Base-by-base conservation (phyloP, 495 filamentous ascomycete species). In the Amorphotheca resinae region DNA sequence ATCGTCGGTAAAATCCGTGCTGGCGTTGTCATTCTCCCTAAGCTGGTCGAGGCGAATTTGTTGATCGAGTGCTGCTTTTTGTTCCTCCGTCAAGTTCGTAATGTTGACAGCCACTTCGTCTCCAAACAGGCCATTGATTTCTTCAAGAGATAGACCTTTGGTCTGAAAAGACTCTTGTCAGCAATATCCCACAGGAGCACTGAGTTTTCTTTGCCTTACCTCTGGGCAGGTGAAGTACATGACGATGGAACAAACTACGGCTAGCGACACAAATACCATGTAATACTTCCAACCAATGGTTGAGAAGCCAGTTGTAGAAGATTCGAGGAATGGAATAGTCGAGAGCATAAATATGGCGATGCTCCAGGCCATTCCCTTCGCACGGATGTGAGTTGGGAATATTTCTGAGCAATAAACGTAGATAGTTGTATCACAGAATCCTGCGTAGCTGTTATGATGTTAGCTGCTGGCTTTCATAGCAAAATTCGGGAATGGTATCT, bases 371-470 rank as follows among this genome's bases (percentile, higher is more conserved):
- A 54, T 35, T 15, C 51, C 51, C 15, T 37, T 22, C 4, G 51
- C 18, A 21, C 51, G 51, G 33, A 54, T 43, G 18, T 47, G 49
- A 22, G 51, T 54, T 17, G 49, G 51, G 40, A 54, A 54, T 18
- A 54, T 54, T 44, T 54, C 51, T 12, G n/a, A n/a, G n/a, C n/a
- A n/a, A n/a, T n/a, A n/a, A n/a, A n/a, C 39, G 37, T 33, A 23
- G 40, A 41, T 54, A 54, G 36, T 52, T 43, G 37, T 54, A 31
- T 54, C 51, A 15, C 44, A 36, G 25, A 38, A 42, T 6, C 39
- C 43, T 9, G 23, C 38, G 20, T 46, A 48, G 31, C 26, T 42
- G 21, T 41, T 39, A n/a, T 30, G 26, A 30, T 7, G n/a, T 30
- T 30, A 30, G 26, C n/a, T n/a, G n/a, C n/a, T n/a, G n/a, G n/a